Percentiles rank a stretch among this genome's conserved stretches.
Evolutionary conservation across 73 alveolate genomes (phyloP).

Genomic region (Paramecium sonneborni): DNA sequence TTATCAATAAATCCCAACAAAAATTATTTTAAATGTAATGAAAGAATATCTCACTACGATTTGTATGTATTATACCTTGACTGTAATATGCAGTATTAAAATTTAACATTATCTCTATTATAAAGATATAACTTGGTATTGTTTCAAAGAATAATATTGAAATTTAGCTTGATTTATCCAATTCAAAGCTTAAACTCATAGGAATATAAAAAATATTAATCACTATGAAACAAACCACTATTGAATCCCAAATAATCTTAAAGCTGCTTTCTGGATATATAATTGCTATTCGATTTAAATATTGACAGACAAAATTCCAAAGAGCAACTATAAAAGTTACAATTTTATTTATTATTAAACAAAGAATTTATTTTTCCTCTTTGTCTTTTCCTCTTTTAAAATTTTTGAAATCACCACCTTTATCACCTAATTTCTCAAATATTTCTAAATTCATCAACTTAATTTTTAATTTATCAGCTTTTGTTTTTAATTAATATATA

Average conservation of each 20-base stretch:
- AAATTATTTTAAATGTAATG: slow-evolving; percentile 24
- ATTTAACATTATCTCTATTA: slow-evolving; percentile 46
- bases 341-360: background rate
- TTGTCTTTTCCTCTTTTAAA: background rate
- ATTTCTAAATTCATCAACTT: background rate
- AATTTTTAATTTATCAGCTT: background rate
- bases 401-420: background rate
- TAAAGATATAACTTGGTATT: slow-evolving; percentile 53
- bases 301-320: background rate
- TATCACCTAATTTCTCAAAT: background rate
- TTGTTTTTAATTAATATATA: slow-evolving; percentile 11
- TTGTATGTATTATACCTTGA: slow-evolving; percentile 45
- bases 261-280: slow-evolving; percentile 41
- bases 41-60: background rate
- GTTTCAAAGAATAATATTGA: slow-evolving; percentile 27
- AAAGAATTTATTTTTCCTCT: background rate
- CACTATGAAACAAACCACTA: slow-evolving; percentile 9
- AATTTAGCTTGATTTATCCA: background rate
- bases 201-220: slow-evolving; percentile 42
- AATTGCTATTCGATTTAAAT: background rate
- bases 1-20: slow-evolving; percentile 48
- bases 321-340: background rate
- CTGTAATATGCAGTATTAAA: slow-evolving; percentile 58
- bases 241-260: slow-evolving; percentile 31
- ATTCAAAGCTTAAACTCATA: slow-evolving; percentile 24